These are phyloP conservation scores for Kodamaea arcana DNA, from an alignment of 1,139 yeast genomes.

Conservation along the genomic window DNA sequence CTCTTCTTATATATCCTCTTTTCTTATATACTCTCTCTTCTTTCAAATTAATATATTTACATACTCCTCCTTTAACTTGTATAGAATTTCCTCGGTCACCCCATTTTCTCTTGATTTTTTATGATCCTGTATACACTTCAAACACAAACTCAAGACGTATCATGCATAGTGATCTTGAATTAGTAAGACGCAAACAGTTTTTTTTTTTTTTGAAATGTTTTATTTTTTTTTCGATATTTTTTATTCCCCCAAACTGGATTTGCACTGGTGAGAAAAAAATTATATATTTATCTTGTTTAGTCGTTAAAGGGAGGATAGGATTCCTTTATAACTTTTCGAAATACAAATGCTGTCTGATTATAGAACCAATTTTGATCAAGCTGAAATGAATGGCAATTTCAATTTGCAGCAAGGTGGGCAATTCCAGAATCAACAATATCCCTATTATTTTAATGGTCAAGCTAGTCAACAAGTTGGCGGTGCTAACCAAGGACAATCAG, in stretches of 20 bases:
- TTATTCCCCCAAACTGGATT: background rate
- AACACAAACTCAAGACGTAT: background rate
- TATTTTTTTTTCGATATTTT: background rate
- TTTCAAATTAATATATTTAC: no score
- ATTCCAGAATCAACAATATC: constrained; percentile 18
- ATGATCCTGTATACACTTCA: background rate
- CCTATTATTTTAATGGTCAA: constrained; percentile 17
- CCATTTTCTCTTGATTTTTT: no score
- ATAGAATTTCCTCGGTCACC: no score
- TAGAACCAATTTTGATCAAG: constrained; percentile 1
- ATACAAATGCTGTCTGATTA: constrained; percentile 3
- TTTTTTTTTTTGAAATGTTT: no score
- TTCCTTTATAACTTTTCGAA: no score
- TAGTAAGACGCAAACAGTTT: background rate
- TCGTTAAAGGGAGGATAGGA: no score
- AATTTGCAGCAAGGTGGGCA: constrained; percentile 9
- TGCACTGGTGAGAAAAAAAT: background rate
- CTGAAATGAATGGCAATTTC: constrained; percentile 13
- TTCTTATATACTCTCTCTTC: no score
- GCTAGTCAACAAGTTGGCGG: constrained; percentile 11
- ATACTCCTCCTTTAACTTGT: no score
- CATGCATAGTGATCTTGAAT: background rate
- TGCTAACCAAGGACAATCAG: constrained; percentile 3
- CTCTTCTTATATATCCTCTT: no score
- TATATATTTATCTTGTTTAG: background rate